A percentile compares a stretch with the other conserved stretches of the same genome.
phyloP scores from a whole-genome alignment of 495 filamentous ascomycete genomes.

The Lepidopterella palustris region DNA sequence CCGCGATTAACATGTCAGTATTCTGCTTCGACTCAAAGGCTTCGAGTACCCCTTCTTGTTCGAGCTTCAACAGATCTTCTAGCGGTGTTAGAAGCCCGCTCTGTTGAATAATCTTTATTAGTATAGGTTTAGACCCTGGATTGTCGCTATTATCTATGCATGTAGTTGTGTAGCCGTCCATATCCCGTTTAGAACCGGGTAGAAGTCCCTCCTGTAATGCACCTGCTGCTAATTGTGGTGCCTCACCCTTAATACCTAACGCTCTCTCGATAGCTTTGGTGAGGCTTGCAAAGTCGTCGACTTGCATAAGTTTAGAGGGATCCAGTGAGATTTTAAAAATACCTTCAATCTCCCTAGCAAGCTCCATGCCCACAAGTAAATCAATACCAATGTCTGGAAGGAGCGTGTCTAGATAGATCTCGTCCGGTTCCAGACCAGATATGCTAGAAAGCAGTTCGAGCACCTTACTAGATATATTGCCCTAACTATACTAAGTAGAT shows the following conservation, averaged over 20 bases:
- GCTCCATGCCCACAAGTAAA: slow-evolving; percentile 51
- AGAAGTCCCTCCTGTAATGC: too few species aligned
- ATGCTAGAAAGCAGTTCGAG: slow-evolving; percentile 15
- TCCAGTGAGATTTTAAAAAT: slow-evolving; percentile 40
- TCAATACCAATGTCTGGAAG: slow-evolving; percentile 50
- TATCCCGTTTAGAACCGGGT: too few species aligned
- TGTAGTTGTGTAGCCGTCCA: too few species aligned
- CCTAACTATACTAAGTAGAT: too few species aligned
- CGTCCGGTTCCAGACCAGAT: slow-evolving; percentile 35
- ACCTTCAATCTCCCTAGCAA: slow-evolving; percentile 46
- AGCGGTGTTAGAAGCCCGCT: too few species aligned
- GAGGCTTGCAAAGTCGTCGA: slow-evolving; percentile 29
- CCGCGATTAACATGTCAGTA: slow-evolving; percentile 2
- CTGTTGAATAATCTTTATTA: too few species aligned
- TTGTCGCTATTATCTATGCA: too few species aligned
- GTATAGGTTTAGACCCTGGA: too few species aligned
- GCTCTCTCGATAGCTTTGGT: slow-evolving; percentile 18
- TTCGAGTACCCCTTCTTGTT: neutral
- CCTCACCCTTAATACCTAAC: too few species aligned
- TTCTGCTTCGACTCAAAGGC: neutral
- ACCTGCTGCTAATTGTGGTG: too few species aligned
- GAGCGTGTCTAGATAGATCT: slow-evolving; percentile 37
- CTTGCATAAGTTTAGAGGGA: slow-evolving; percentile 36
- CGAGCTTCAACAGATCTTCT: neutral
- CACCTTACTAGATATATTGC: neutral